These are phyloP conservation scores for Knufia petricola DNA, from an alignment of 2,329 filamentous ascomycete genomes.

Conservation along the genomic window DNA sequence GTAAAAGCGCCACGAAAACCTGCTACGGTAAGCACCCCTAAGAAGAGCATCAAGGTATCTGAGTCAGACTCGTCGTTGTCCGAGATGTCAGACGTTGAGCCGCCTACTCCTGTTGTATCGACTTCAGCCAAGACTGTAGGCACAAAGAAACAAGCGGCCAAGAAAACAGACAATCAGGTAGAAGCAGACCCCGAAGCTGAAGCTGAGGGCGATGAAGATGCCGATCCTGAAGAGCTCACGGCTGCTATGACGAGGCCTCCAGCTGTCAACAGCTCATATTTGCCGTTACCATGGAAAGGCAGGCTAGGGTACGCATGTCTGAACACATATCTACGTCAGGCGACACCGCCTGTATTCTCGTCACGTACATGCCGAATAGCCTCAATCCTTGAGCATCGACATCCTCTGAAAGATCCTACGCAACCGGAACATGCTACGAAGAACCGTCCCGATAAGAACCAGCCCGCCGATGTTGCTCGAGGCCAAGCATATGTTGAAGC, in stretches of 20 bases:
- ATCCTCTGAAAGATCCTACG: constrained; percentile 65
- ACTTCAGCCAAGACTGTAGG: constrained; percentile 1
- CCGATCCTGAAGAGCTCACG: constrained; percentile 49
- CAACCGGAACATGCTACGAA: constrained; percentile 73
- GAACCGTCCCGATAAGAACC: constrained; percentile 68
- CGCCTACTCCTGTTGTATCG: constrained; percentile 13
- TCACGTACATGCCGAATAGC: constrained; percentile 86
- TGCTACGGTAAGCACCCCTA: constrained; percentile 6
- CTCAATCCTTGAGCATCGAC: constrained; percentile 79
- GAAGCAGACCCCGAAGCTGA: constrained; percentile 41
- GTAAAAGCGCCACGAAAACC: constrained; percentile 8
- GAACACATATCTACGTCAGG: constrained; percentile 78
- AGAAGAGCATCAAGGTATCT: constrained; percentile 10
- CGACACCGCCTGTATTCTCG: constrained; percentile 76
- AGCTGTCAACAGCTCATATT: constrained; percentile 68
- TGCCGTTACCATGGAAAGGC: constrained; percentile 86
- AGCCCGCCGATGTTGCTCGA: constrained; percentile 55
- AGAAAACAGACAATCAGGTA: constrained; percentile 11
- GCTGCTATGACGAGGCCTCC: constrained; percentile 56
- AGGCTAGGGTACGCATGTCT: constrained; percentile 84
- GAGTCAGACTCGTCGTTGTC: constrained; percentile 18
- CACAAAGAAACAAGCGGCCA: background rate
- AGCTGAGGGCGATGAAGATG: constrained; percentile 33
- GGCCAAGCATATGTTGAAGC: constrained; percentile 67
- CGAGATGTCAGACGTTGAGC: constrained; percentile 26